Evolutionary conservation across 202 grass and related monocot species (phyloP).

Genomic region (Zoysia matrella): DNA sequence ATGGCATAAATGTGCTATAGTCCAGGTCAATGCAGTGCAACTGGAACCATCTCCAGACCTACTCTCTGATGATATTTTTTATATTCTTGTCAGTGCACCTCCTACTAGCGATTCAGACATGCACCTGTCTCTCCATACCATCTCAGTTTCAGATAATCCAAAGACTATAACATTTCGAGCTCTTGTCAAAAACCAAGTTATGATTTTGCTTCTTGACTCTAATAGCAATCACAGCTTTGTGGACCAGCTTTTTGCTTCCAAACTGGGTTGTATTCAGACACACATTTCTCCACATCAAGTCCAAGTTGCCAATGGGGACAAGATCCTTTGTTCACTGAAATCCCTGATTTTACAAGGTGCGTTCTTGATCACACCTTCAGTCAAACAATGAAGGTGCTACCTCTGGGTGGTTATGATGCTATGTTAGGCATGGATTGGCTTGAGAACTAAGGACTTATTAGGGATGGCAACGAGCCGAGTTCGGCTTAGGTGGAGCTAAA

Average conservation of each 20-base stretch:
- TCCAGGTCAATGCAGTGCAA: not conserved
- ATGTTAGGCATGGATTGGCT: not conserved
- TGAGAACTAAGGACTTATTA: not conserved
- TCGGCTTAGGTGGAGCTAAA: too few species aligned
- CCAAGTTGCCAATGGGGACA: not conserved
- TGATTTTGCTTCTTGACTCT: not conserved
- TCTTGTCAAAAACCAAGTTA: not conserved
- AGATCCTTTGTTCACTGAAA: not conserved
- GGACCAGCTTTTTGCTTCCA: not conserved
- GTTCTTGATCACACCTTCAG: not conserved
- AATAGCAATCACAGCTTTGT: not conserved
- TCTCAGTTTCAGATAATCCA: rapidly evolving
- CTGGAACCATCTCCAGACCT: not conserved
- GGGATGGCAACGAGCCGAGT: too few species aligned
- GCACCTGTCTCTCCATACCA: not conserved
- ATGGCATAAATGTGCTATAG: not conserved
- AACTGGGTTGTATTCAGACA: not conserved
- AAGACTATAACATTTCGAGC: not conserved
- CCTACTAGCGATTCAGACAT: rapidly evolving
- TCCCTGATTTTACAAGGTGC: not conserved
- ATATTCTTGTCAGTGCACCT: not conserved
- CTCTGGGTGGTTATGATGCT: not conserved
- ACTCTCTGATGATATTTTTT: not conserved
- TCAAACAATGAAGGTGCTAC: not conserved
- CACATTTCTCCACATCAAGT: not conserved